phyloP scores from a whole-genome alignment of 1,139 yeast genomes.

The Geotrichum candidum region DNA sequence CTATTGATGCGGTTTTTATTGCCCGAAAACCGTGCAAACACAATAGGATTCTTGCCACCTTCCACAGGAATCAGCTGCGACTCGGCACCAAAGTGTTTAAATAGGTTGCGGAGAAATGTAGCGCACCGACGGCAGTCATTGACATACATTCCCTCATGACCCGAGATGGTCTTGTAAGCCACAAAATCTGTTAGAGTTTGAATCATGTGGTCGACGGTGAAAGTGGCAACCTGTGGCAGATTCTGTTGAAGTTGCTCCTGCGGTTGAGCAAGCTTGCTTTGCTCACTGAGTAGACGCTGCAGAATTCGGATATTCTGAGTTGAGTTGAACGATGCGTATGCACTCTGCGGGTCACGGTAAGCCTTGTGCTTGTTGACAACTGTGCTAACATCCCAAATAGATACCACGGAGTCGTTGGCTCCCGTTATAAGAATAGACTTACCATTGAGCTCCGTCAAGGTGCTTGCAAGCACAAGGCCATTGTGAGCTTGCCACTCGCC shows the following conservation, averaged over 20 bases:
- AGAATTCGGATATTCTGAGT: conserved; percentile 7
- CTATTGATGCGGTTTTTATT: neutral
- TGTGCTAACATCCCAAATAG: conserved; percentile 48
- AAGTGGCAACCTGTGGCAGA: conserved; percentile 16
- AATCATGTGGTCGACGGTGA: conserved; percentile 57
- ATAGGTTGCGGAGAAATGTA: conserved; percentile 56
- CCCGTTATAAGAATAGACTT: conserved; percentile 44
- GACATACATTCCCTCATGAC: conserved; percentile 55
- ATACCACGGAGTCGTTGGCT: conserved; percentile 52
- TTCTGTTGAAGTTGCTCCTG: no score
- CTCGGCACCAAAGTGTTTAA: conserved; percentile 68
- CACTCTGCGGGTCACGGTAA: neutral
- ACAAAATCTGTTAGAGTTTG: conserved; percentile 57
- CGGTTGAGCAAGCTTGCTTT: no score
- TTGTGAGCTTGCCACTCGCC: conserved; percentile 35
- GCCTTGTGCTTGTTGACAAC: no score
- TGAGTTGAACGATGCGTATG: conserved; percentile 20
- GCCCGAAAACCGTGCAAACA: conserved; percentile 63
- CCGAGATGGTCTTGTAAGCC: conserved; percentile 70
- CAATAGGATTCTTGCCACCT: conserved; percentile 69
- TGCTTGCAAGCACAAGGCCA: conserved; percentile 31
- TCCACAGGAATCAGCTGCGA: conserved; percentile 67
- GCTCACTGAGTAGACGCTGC: neutral
- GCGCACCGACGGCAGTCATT: conserved; percentile 89
- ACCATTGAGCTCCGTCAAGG: conserved; percentile 22